Base-by-base conservation (phyloP, 75 land plant genomes). In the Pinus tabuliformis region DNA sequence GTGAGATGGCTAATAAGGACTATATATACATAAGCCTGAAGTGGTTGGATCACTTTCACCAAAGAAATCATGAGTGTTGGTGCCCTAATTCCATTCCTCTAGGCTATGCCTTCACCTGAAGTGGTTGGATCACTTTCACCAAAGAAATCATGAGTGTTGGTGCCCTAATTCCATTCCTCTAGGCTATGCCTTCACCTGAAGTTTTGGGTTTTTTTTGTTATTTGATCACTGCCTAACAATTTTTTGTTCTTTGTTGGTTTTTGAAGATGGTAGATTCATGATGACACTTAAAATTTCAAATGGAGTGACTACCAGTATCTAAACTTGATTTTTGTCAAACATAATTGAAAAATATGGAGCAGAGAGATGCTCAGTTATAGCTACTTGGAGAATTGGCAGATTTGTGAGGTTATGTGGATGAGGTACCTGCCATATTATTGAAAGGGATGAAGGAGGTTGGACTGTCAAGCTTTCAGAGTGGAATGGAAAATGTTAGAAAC, bases 381-480 rank as follows among this genome's bases (percentile, higher is more conserved):
- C 77, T 93, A 59, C 98, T n/a, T n/a, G n/a, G n/a, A 97, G 82
- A 97, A 97, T 77, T 97, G 95, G 95, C 99, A 97, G 68, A 97
- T 97, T 20, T 81, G 99, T 6, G 99, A 98, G 5, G 91, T 97
- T 21, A 82, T 82, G 52, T 97, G 75, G 86, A 88, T 20, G 99
- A 97, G 74, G 95, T 92, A 22, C 99, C 99, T 0, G 89, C 79
- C 45, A 90, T 97, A 70, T 59, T 97, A 70, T 59, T 97, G 11
- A 80, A 86, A 59, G 99, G 98, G 7, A 86, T 97, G 26, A 78
- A 62, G 60, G 63, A 75, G 18, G 99, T 94, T 20, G 99, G 99
- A 0, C 77, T 97, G 57, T 89, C 93, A 26, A 95, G 96, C 86
- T 76, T 97, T 2, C 98, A 97, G 86, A 97, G 99, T 76, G 99